Evolutionary conservation across 139 green algal genomes (phyloP), one percentile per base, ranked within the genome.

Genomic region (Chlamydomonas eustigma): DNA sequence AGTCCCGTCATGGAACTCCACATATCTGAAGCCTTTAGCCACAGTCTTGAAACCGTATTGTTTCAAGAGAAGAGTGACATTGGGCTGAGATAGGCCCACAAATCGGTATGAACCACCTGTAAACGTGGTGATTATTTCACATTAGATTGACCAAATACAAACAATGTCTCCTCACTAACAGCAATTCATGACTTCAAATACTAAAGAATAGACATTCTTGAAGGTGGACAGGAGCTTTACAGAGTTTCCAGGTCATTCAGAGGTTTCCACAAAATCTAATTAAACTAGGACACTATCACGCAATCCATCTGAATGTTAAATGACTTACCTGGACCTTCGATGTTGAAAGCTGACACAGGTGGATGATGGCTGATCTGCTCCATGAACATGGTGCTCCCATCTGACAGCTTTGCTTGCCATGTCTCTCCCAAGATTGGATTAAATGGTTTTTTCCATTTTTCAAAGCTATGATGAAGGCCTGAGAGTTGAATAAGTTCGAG

Each of bases 341-440:
- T 81, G 75, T 95, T 77, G 78, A 94, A 95, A 0, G 89, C 90
- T 22, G 81, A 87, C 8, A 97, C 80, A 4, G 92, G 92, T 1
- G 92, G 92, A 77, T 93, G 89, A 75, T 93, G 90, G 67, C 81
- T 90, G 73, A 94, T 87, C 79, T 96, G 91, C 82, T 97, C 92
- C 78, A 97, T 86, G 76, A 73, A 91, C 8, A 96, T 85, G 28
- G 31, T 37, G 25, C 77, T 84, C 1, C 89, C 91, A 37, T 93
- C 90, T 0, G 74, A 73, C 37, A 92, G 84, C 34, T 2, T 25
- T 1, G 85, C 87, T 73, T 94, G 84, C 88, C 88, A 96, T 0
- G 91, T 96, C 83, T 96, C 91, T 0, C 92, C 92, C n/a, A 97
- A 80, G 24, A 97, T 92, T 0, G 92, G 92, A 77, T 97, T 97